Conservation (phyloP, 2,329 filamentous ascomycete species). For the Aspergillus quadricinctus region DNA sequence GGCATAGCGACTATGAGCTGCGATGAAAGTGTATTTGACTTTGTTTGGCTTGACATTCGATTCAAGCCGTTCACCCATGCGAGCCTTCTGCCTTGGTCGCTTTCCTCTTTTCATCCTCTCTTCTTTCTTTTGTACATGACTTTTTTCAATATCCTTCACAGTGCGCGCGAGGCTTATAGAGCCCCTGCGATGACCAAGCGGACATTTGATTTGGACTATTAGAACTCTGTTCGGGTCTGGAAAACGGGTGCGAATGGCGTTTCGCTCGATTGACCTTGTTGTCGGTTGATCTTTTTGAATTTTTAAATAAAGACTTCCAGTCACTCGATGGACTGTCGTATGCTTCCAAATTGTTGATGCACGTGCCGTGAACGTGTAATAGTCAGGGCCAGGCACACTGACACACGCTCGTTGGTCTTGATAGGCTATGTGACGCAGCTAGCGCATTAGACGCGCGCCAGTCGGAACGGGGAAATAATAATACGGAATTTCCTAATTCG, state of each 20-base stretch:
- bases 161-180: constrained; percentile 21
- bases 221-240: constrained; percentile 42
- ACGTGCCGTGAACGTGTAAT: background rate
- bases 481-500: constrained; percentile 25
- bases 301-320: constrained; percentile 20
- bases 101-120: constrained; percentile 16
- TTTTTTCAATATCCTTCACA: constrained; percentile 36
- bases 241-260: constrained; percentile 43
- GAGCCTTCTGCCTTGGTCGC: constrained; percentile 13
- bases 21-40: constrained; percentile 30
- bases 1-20: constrained; percentile 37
- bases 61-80: constrained; percentile 17
- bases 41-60: constrained; percentile 23
- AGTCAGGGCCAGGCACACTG: background rate
- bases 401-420: background rate
- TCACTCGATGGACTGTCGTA: constrained; percentile 1
- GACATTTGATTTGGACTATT: constrained; percentile 36
- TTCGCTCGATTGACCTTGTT: constrained; percentile 29
- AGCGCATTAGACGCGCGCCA: constrained; percentile 11
- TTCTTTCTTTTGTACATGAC: constrained; percentile 40
- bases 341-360: background rate
- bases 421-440: constrained; percentile 4
- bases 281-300: constrained; percentile 30
- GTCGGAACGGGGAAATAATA: constrained; percentile 26
- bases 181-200: constrained; percentile 23